Percentiles rank a stretch among this genome's conserved stretches.
phyloP scores from a whole-genome alignment of 2,329 filamentous ascomycete species.

The Epichloe glyceriae region DNA sequence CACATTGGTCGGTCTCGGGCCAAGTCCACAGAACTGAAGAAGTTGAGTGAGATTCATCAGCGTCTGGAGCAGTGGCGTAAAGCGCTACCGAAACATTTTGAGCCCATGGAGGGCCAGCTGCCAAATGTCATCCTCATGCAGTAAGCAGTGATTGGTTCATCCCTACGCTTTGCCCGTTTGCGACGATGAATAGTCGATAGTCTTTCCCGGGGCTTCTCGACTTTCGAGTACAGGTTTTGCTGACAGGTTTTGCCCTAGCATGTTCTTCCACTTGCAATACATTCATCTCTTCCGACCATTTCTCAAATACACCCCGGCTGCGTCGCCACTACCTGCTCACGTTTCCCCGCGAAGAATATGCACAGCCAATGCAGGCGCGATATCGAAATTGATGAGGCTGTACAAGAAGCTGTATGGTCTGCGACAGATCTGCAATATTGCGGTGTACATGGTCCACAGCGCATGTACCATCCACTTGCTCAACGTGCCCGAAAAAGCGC shows the following conservation, averaged over 20 bases:
- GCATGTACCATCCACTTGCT: conserved; percentile 91
- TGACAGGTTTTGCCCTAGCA: conserved; percentile 40
- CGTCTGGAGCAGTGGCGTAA: conserved; percentile 82
- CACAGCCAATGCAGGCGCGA: conserved; percentile 75
- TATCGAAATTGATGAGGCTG: conserved; percentile 85
- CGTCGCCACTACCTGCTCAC: conserved; percentile 72
- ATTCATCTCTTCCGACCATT: conserved; percentile 95
- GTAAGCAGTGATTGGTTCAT: conserved; percentile 42
- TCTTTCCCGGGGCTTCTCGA: neutral
- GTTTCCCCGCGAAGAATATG: conserved; percentile 86
- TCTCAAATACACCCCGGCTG: conserved; percentile 71
- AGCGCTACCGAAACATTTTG: conserved; percentile 71
- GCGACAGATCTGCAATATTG: conserved; percentile 90
- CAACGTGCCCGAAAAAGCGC: conserved; percentile 84
- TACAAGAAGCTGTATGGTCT: conserved; percentile 90
- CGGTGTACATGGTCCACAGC: conserved; percentile 88
- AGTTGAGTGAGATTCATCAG: conserved; percentile 81
- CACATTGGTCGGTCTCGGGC: conserved; percentile 50
- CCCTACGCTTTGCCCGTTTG: too few relatives aligned
- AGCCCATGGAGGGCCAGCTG: conserved; percentile 77
- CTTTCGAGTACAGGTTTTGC: neutral
- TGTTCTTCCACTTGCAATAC: conserved; percentile 94
- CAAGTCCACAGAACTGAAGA: conserved; percentile 79
- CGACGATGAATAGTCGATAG: too few relatives aligned
- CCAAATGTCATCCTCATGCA: conserved; percentile 71